Percentiles rank a stretch among this genome's conserved stretches.
Evolutionary conservation across 2,329 filamentous ascomycete genomes (phyloP).

Genomic region (Thielaviopsis punctulata): DNA sequence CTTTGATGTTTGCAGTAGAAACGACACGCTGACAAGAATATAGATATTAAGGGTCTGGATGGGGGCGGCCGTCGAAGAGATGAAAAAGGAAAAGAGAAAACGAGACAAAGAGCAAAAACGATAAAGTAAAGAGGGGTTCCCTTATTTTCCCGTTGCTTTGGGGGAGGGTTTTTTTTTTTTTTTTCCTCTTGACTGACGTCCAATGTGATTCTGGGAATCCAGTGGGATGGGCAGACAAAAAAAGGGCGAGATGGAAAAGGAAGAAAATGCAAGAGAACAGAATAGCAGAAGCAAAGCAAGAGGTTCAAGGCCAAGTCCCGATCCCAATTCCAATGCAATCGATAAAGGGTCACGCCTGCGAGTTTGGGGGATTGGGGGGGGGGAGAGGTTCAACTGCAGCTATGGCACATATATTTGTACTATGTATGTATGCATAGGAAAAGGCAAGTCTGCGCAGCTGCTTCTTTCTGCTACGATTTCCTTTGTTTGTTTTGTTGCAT

Average conservation of each 20-base stretch:
- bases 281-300: neutral
- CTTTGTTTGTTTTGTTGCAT: no score
- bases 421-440: no score
- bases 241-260: conserved; percentile 2
- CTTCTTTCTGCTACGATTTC: no score
- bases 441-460: no score
- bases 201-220: conserved; percentile 7
- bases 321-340: no score
- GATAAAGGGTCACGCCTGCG: no score
- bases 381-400: neutral
- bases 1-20: neutral
- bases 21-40: no score
- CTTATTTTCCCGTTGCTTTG: neutral
- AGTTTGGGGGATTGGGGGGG: neutral
- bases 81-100: conserved; percentile 9
- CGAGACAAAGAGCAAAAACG: conserved; percentile 1
- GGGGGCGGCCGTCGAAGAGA: neutral
- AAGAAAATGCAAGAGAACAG: neutral
- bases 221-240: neutral
- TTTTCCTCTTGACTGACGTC: neutral
- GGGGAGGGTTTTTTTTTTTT: neutral
- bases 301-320: no score
- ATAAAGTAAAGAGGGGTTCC: conserved; percentile 1
- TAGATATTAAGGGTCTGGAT: conserved; percentile 2
- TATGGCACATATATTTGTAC: no score